Percentiles rank a stretch among this genome's conserved stretches.
These are phyloP conservation scores for Aspergillus oerlinghausenensis DNA, from an alignment of 2,329 filamentous ascomycete species.

Conservation along the genomic window DNA sequence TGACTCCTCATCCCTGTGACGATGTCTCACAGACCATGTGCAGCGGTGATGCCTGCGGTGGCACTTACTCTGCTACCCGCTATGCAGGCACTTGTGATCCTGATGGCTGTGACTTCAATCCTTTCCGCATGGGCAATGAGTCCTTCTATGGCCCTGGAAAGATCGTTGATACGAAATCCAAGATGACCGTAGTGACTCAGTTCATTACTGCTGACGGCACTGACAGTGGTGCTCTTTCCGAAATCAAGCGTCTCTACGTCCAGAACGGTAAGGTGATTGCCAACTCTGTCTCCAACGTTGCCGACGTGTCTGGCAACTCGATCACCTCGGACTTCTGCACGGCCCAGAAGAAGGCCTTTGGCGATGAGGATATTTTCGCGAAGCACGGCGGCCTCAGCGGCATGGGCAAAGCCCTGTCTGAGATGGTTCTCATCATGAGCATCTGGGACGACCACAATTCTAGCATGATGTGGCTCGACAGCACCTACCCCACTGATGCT, in stretches of 20 bases:
- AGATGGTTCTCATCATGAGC: constrained; percentile 59
- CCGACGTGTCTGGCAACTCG: constrained; percentile 47
- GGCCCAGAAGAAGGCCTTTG: constrained; percentile 52
- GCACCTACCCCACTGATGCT: constrained; percentile 52
- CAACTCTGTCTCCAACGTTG: constrained; percentile 47
- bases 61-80: constrained; percentile 48
- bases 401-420: constrained; percentile 51
- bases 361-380: constrained; percentile 50
- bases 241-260: constrained; percentile 62
- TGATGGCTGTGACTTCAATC: constrained; percentile 68
- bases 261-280: constrained; percentile 57
- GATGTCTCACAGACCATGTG: constrained; percentile 48
- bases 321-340: constrained; percentile 57
- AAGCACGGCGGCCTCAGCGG: constrained; percentile 50
- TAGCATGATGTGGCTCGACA: constrained; percentile 72
- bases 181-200: constrained; percentile 64
- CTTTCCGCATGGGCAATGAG: constrained; percentile 60
- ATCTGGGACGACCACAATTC: constrained; percentile 61
- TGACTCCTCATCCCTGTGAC: constrained; percentile 62
- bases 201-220: constrained; percentile 52
- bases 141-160: constrained; percentile 58
- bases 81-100: constrained; percentile 62
- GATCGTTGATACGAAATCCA: constrained; percentile 55
- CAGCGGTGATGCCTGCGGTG: constrained; percentile 49
- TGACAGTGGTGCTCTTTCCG: constrained; percentile 49